phyloP scores from a whole-genome alignment of 2,329 filamentous ascomycete genomes.

The Epichloe brachyelytri region DNA sequence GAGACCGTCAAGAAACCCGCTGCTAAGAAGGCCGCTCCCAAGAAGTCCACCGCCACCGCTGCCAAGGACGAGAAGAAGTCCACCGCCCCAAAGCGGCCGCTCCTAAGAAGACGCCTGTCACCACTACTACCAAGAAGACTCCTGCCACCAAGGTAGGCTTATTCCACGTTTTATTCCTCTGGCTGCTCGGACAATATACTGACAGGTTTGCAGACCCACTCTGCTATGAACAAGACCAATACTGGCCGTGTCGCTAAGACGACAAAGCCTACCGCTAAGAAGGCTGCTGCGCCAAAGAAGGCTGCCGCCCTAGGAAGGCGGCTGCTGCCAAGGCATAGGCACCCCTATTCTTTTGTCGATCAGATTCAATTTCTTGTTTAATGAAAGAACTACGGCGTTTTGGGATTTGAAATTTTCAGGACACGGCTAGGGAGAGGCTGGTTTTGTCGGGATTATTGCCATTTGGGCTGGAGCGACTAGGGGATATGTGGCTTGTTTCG shows the following conservation, averaged over 20 bases:
- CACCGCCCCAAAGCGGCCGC: slow-evolving; percentile 18
- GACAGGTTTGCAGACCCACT: slow-evolving; percentile 16
- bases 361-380: slow-evolving; percentile 12
- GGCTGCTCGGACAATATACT: not conserved
- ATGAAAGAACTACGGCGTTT: slow-evolving; percentile 25
- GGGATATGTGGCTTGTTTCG: slow-evolving; percentile 11
- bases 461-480: slow-evolving; percentile 10
- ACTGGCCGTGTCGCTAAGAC: slow-evolving; percentile 72
- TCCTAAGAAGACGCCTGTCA: slow-evolving; percentile 3
- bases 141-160: slow-evolving; percentile 11
- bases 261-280: slow-evolving; percentile 33
- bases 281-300: slow-evolving; percentile 32
- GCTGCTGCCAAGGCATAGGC: slow-evolving; percentile 28
- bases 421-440: slow-evolving; percentile 8
- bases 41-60: slow-evolving; percentile 16
- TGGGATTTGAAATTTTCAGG: slow-evolving; percentile 14
- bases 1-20: slow-evolving; percentile 20
- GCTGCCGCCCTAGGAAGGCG: slow-evolving; percentile 32
- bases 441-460: slow-evolving; percentile 8
- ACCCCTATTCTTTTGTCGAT: slow-evolving; percentile 12
- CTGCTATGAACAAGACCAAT: slow-evolving; percentile 70
- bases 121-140: not conserved
- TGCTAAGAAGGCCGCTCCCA: slow-evolving; percentile 17
- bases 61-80: slow-evolving; percentile 20
- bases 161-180: not conserved